A percentile compares a stretch with the other conserved stretches of the same genome.
These are phyloP conservation scores for Cicer yamashitae DNA, from an alignment of 306 rosid species.

Conservation along the genomic window DNA sequence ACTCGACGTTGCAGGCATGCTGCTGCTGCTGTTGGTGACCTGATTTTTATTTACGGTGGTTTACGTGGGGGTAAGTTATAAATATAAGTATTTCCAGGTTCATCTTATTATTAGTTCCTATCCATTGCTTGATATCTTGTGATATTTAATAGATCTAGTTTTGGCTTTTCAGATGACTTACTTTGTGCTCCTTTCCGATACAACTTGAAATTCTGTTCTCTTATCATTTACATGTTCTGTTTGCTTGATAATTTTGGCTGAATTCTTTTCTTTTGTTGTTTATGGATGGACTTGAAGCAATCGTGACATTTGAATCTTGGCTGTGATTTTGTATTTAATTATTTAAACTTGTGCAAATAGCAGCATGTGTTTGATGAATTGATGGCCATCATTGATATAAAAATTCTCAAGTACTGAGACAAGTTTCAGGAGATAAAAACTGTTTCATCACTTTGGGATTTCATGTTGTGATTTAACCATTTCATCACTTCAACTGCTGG, in stretches of 20 bases:
- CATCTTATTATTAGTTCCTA: slow-evolving; percentile 34
- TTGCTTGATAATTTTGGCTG: neutral
- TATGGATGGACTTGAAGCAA: neutral
- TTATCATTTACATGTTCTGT: slow-evolving; percentile 29
- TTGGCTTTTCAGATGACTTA: slow-evolving; percentile 32
- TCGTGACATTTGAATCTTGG: slow-evolving; percentile 24
- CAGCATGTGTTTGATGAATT: neutral
- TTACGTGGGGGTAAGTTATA: slow-evolving; percentile 88
- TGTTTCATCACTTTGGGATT: slow-evolving; percentile 23
- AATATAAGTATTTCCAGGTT: slow-evolving; percentile 16
- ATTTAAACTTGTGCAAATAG: slow-evolving; percentile 14
- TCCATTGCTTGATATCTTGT: slow-evolving; percentile 33
- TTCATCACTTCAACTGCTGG: slow-evolving; percentile 35
- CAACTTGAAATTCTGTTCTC: slow-evolving; percentile 26
- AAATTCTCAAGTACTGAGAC: neutral
- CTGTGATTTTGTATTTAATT: slow-evolving; percentile 16
- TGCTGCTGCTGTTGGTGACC: slow-evolving; percentile 97
- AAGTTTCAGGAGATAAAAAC: slow-evolving; percentile 18
- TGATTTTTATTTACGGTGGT: slow-evolving; percentile 96
- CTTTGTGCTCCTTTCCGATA: slow-evolving; percentile 17
- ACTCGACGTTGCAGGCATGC: slow-evolving; percentile 99
- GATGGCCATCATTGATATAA: neutral
- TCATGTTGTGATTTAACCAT: slow-evolving; percentile 18
- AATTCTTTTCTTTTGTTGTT: neutral
- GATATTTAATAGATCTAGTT: slow-evolving; percentile 34